phyloP scores from a whole-genome alignment of 1,284 basidiomycete genomes.

The Porogramme epimiltina region DNA sequence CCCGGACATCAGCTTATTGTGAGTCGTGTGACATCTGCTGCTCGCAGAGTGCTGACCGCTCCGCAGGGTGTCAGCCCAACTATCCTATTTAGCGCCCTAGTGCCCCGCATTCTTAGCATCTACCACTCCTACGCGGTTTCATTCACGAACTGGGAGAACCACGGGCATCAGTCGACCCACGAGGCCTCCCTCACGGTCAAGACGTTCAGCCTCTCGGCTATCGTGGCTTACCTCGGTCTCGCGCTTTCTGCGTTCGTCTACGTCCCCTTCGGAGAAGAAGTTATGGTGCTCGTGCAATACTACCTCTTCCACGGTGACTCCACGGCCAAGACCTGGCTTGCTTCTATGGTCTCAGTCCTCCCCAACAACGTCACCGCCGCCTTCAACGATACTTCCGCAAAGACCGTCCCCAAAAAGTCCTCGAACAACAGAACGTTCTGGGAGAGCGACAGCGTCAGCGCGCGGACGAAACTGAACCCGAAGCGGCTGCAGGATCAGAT shows the following conservation, averaged over 20 bases:
- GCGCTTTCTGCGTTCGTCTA: constrained; percentile 89
- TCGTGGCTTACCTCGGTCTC: constrained; percentile 89
- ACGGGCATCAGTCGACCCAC: constrained; percentile 78
- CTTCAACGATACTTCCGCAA: constrained; percentile 13
- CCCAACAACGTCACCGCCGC: constrained; percentile 21
- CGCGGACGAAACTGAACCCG: constrained; percentile 61
- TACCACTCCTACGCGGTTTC: constrained; percentile 73
- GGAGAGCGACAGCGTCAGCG: constrained; percentile 52
- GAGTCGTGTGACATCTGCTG: constrained; percentile 29
- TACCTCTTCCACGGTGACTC: constrained; percentile 34
- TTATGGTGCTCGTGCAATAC: constrained; percentile 64
- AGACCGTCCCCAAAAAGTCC: not conserved
- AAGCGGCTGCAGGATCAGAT: constrained; percentile 87
- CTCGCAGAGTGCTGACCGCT: constrained; percentile 2
- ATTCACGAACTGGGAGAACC: constrained; percentile 92
- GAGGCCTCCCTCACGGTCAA: constrained; percentile 87
- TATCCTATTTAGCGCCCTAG: constrained; percentile 78
- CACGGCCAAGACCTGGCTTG: constrained; percentile 22
- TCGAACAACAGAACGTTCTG: constrained; percentile 39
- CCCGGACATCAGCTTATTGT: constrained; percentile 81
- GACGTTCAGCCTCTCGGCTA: constrained; percentile 85
- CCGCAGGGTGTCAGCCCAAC: constrained; percentile 80
- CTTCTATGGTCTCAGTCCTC: constrained; percentile 22
- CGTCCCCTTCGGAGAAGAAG: constrained; percentile 85
- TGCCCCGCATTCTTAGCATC: constrained; percentile 82